These are phyloP conservation scores for Phaffia tasmanica DNA, from an alignment of 768 basidiomycete genomes.

Conservation along the genomic window DNA sequence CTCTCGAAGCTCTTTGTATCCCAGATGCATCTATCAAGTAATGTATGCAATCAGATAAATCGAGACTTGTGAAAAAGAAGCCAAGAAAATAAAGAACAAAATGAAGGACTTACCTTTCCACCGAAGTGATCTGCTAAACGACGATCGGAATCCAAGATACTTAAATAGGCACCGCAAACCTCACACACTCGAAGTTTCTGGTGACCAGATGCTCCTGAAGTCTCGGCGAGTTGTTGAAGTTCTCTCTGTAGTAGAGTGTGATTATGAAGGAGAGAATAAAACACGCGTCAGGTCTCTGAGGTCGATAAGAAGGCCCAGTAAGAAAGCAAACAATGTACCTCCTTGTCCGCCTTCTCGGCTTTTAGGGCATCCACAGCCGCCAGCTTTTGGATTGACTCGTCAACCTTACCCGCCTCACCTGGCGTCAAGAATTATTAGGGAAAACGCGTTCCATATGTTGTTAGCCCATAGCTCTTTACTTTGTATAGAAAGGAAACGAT, in stretches of 20 bases:
- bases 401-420: constrained; percentile 98
- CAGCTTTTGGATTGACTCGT: constrained; percentile 97
- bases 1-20: constrained; percentile 94
- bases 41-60: not conserved
- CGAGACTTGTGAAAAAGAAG: constrained; percentile 5
- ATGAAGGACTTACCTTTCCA: constrained; percentile 64
- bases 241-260: constrained; percentile 52
- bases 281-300: constrained; percentile 8
- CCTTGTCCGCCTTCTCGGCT: constrained; percentile 88
- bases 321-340: constrained; percentile 46
- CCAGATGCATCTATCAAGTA: constrained; percentile 76
- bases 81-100: constrained; percentile 24
- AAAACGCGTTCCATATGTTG: not conserved
- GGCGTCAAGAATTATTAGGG: constrained; percentile 10
- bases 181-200: constrained; percentile 99
- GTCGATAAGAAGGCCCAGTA: constrained; percentile 22
- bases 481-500: not conserved
- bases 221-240: constrained; percentile 89
- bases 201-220: constrained; percentile 97
- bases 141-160: constrained; percentile 93
- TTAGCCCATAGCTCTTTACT: not conserved
- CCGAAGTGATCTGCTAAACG: constrained; percentile 99
- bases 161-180: constrained; percentile 98
- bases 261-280: constrained; percentile 4
- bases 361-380: constrained; percentile 95